phyloP scores from a whole-genome alignment of 139 green algal genomes.

The Trebouxia sp. region DNA sequence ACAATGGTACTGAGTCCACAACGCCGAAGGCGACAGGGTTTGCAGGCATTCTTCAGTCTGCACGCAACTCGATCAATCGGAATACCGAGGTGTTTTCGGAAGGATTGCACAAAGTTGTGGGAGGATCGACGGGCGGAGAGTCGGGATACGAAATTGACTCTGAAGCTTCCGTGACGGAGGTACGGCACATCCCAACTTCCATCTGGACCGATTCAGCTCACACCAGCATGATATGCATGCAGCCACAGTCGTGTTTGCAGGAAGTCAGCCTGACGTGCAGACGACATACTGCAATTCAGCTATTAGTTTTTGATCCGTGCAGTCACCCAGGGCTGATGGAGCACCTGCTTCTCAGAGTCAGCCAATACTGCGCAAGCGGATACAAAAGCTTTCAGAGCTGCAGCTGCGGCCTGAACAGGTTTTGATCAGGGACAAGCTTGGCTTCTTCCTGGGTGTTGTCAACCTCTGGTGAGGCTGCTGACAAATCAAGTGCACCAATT shows the following conservation, averaged over 20 bases:
- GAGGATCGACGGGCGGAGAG: not conserved
- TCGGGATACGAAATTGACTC: slow-evolving; percentile 6
- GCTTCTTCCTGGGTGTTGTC: slow-evolving; percentile 47
- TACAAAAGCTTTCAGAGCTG: not conserved
- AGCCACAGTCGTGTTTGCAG: not conserved
- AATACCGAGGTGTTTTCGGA: slow-evolving; percentile 10
- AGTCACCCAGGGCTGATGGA: not conserved
- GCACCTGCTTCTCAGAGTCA: not conserved
- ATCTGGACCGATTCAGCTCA: not conserved
- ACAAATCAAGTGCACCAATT: not conserved
- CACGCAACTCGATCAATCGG: slow-evolving; percentile 20
- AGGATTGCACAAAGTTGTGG: slow-evolving; percentile 1
- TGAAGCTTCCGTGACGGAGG: not conserved
- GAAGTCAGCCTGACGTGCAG: not conserved
- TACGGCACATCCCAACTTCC: not conserved
- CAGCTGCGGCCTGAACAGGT: slow-evolving; percentile 22
- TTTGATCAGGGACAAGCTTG: slow-evolving; percentile 52
- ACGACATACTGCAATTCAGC: not conserved
- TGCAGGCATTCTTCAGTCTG: slow-evolving; percentile 1
- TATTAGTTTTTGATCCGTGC: not conserved
- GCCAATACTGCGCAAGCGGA: not conserved
- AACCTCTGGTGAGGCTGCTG: slow-evolving; percentile 37
- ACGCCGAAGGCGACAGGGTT: not conserved
- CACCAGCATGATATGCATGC: not conserved
- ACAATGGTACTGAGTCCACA: not conserved